Conservation (phyloP, 148 eudicot species). For the Arbutus unedo region DNA sequence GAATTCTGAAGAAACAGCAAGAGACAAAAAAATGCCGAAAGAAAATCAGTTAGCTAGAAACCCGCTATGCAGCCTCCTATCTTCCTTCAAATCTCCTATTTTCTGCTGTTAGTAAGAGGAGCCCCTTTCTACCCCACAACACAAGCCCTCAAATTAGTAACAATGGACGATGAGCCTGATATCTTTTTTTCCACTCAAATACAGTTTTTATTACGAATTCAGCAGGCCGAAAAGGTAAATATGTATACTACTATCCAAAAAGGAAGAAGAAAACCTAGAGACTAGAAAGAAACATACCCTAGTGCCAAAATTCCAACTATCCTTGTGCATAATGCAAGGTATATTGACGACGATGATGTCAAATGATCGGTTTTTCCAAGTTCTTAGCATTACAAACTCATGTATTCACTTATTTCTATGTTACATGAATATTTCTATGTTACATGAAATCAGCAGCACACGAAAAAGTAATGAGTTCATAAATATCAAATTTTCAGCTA, state of each 20-base stretch:
- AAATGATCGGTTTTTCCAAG: background rate
- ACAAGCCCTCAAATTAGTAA: no score
- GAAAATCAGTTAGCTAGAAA: no score
- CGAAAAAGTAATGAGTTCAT: background rate
- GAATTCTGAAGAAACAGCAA: no score
- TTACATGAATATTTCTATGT: constrained; percentile 3
- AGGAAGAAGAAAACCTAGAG: constrained; percentile 1
- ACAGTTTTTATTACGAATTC: background rate
- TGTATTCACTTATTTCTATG: background rate
- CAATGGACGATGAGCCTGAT: background rate
- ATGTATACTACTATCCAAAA: background rate
- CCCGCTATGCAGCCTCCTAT: no score
- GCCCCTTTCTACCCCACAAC: no score
- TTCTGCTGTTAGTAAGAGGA: no score
- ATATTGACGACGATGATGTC: background rate
- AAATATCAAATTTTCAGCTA: background rate
- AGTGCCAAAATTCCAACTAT: background rate
- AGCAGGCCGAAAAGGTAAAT: background rate
- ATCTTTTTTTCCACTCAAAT: background rate
- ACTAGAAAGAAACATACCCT: background rate
- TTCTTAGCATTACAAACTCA: background rate
- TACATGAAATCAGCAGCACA: constrained; percentile 5
- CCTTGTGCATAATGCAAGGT: background rate
- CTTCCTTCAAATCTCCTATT: no score
- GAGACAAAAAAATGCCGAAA: no score